A percentile compares a stretch with the other conserved stretches of the same genome.
phyloP scores from a whole-genome alignment of 345 rosid genomes.

The Eutrema yunnanense region DNA sequence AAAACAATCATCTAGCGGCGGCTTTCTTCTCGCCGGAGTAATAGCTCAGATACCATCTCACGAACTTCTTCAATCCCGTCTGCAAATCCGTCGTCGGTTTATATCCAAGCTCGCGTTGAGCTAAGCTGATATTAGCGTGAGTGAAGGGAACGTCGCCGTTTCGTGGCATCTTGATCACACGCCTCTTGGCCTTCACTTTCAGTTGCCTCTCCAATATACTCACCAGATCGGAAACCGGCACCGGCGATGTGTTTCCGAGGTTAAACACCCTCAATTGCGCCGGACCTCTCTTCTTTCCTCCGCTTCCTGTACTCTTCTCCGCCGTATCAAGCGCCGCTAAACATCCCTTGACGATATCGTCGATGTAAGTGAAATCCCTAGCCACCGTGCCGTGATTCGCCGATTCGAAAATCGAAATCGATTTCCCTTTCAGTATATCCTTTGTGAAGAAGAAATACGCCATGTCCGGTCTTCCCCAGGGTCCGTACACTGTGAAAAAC shows the following conservation, averaged over 20 bases:
- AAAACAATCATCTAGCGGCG: constrained; percentile 29
- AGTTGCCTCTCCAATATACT: constrained; percentile 72
- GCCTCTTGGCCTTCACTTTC: constrained; percentile 85
- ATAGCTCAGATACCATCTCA: constrained; percentile 79
- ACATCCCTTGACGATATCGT: constrained; percentile 92
- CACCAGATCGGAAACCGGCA: constrained; percentile 79
- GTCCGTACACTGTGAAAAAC: constrained; percentile 88
- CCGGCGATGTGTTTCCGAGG: constrained; percentile 92
- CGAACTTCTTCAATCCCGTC: constrained; percentile 85
- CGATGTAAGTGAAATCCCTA: constrained; percentile 90
- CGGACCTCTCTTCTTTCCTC: constrained; percentile 83
- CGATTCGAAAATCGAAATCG: constrained; percentile 64
- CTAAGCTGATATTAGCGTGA: constrained; percentile 87
- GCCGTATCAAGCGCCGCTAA: constrained; percentile 82
- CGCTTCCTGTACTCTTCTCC: constrained; percentile 86
- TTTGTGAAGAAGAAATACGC: constrained; percentile 87
- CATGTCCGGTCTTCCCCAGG: constrained; percentile 97
- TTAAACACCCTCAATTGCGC: constrained; percentile 88
- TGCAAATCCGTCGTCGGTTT: constrained; percentile 86
- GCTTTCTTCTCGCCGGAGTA: constrained; percentile 54
- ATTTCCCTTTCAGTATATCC: constrained; percentile 66
- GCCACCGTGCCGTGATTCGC: constrained; percentile 70
- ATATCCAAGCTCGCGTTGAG: constrained; percentile 74
- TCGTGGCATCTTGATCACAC: constrained; percentile 69
- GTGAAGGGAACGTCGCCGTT: constrained; percentile 93